Evolutionary conservation across 1,284 basidiomycete species (phyloP).

Genomic region (Dichomitus squalens): DNA sequence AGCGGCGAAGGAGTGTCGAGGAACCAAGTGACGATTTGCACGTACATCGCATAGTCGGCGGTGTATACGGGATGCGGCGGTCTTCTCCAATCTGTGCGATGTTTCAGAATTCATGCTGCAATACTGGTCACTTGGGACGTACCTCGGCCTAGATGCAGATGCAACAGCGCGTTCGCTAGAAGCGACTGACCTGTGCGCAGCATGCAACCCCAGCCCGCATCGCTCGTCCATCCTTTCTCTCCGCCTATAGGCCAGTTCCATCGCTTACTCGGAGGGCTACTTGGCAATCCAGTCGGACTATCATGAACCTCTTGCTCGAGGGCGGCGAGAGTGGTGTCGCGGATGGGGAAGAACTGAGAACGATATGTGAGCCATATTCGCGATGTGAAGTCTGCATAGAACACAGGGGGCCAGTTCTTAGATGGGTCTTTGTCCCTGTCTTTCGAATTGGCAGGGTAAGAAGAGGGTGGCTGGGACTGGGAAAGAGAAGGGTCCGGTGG

Average conservation of each 20-base stretch:
- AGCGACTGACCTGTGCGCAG: constrained; percentile 92
- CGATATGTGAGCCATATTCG: constrained; percentile 92
- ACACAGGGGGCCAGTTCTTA: constrained; percentile 74
- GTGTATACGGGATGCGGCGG: constrained; percentile 64
- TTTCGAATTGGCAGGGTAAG: constrained; percentile 34
- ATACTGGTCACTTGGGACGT: constrained; percentile 32
- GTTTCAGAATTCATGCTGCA: background rate
- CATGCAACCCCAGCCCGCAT: constrained; percentile 99
- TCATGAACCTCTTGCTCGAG: constrained; percentile 41
- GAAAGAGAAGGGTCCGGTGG: constrained; percentile 36
- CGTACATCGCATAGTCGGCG: constrained; percentile 72
- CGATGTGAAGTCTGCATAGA: constrained; percentile 90
- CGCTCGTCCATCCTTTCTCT: constrained; percentile 87
- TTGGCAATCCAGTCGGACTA: constrained; percentile 20
- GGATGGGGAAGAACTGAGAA: constrained; percentile 84
- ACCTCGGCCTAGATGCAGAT: constrained; percentile 88
- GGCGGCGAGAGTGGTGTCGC: constrained; percentile 63
- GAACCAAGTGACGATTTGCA: constrained; percentile 93
- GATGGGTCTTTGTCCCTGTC: constrained; percentile 42
- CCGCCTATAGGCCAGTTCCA: constrained; percentile 55
- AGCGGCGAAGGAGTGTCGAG: constrained; percentile 87
- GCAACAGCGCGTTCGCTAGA: constrained; percentile 86
- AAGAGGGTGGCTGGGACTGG: constrained; percentile 39
- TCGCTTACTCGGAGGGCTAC: constrained; percentile 42
- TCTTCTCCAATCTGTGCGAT: constrained; percentile 74